Evolutionary conservation across 345 rosid genomes (phyloP).

Genomic region (Ceriops tagal): DNA sequence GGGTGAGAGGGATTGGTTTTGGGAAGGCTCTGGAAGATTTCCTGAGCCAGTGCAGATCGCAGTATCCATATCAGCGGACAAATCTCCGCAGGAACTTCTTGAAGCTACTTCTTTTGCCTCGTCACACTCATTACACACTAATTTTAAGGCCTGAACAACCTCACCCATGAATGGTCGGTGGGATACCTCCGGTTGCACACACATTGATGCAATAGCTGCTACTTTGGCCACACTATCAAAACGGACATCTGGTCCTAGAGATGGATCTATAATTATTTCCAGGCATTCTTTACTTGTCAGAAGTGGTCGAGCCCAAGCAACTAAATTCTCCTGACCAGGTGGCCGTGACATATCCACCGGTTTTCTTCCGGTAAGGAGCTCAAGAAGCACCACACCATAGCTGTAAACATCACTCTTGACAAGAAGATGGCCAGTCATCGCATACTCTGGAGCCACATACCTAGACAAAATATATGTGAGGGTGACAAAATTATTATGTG

Average conservation of each 20-base stretch:
- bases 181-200: constrained; percentile 92
- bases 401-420: constrained; percentile 99
- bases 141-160: constrained; percentile 93
- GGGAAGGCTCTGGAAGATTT: constrained; percentile 36
- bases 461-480: constrained; percentile 35
- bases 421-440: constrained; percentile 97
- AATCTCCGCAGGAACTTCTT: constrained; percentile 44
- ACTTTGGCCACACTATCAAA: constrained; percentile 83
- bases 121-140: constrained; percentile 82
- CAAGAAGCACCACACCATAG: constrained; percentile 96
- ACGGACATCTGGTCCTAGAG: constrained; percentile 60
- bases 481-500: constrained; percentile 5
- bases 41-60: constrained; percentile 45
- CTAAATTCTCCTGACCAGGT: constrained; percentile 87
- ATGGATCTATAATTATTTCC: constrained; percentile 57
- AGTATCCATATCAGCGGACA: constrained; percentile 44
- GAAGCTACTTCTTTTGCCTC: constrained; percentile 67
- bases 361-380: constrained; percentile 82
- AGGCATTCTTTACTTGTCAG: constrained; percentile 78
- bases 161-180: constrained; percentile 99
- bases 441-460: constrained; percentile 95
- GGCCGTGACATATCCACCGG: constrained; percentile 93
- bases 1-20: constrained; percentile 26
- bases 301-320: constrained; percentile 79
- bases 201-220: constrained; percentile 93